These are phyloP conservation scores for Pulveroboletus sp. DNA, from an alignment of 1,284 basidiomycete genomes.

Conservation along the genomic window DNA sequence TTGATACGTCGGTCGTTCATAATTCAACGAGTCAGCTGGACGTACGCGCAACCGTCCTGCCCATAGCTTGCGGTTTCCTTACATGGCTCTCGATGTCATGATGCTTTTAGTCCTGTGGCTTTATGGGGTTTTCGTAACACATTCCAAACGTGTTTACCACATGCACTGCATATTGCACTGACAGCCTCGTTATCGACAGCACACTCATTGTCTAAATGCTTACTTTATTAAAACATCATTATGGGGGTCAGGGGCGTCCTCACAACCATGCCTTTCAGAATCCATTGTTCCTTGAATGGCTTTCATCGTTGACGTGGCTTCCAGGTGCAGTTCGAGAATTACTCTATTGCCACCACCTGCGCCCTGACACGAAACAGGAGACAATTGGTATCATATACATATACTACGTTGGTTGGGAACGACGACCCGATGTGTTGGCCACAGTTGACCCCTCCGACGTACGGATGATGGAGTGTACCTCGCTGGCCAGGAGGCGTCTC, in stretches of 20 bases:
- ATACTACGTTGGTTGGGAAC: neutral
- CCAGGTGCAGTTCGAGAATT: neutral
- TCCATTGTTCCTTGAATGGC: neutral
- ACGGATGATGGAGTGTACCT: no score
- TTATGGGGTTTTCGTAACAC: neutral
- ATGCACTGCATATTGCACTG: neutral
- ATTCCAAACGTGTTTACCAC: neutral
- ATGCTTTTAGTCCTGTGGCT: neutral
- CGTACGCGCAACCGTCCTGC: neutral
- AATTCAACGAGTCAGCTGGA: neutral
- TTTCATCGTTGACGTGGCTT: neutral
- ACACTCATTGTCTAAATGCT: neutral
- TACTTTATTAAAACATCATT: no score
- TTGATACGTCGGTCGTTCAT: no score
- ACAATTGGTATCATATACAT: no score
- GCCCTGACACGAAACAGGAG: slow-evolving; percentile 6
- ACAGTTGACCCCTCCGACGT: neutral
- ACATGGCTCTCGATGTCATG: neutral
- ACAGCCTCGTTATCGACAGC: neutral
- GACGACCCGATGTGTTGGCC: neutral
- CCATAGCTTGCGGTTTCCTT: neutral
- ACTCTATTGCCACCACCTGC: neutral
- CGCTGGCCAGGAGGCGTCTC: neutral
- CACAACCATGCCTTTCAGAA: neutral
- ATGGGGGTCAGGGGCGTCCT: neutral